Evolutionary conservation across 768 basidiomycete genomes (phyloP).

Genomic region (Clathrus columnatus): DNA sequence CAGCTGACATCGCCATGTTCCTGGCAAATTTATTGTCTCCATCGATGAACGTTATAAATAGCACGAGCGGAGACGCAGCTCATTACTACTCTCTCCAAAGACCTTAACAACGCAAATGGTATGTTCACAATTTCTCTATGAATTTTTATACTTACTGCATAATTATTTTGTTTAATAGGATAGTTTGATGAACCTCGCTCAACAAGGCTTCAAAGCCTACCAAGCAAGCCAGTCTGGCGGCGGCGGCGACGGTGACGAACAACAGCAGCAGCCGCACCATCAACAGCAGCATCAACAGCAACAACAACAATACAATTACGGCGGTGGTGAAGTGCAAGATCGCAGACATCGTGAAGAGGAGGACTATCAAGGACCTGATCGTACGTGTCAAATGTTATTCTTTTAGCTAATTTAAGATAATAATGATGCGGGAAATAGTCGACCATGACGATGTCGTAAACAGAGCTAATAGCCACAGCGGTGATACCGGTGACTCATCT

Average conservation of each 20-base stretch:
- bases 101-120: no score
- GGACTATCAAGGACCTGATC: constrained; percentile 8
- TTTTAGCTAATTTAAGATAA: constrained; percentile 10
- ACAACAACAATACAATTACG: constrained; percentile 15
- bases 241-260: constrained; percentile 13
- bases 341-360: constrained; percentile 3
- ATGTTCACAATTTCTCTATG: neutral
- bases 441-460: constrained; percentile 53
- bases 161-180: constrained; percentile 40
- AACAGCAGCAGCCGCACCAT: constrained; percentile 34
- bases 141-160: neutral
- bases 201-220: constrained; percentile 53
- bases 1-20: neutral
- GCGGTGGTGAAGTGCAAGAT: constrained; percentile 19
- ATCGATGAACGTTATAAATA: neutral
- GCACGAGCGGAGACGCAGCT: neutral
- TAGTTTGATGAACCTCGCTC: constrained; percentile 58
- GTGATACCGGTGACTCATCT: constrained; percentile 40
- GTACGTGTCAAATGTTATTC: constrained; percentile 10
- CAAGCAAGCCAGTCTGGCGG: constrained; percentile 37
- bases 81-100: neutral
- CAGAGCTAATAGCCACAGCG: constrained; percentile 43
- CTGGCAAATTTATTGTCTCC: neutral
- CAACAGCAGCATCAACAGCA: constrained; percentile 25
- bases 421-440: constrained; percentile 32